phyloP scores from a whole-genome alignment of 2,329 filamentous ascomycete genomes.

The Elsinoe australis region DNA sequence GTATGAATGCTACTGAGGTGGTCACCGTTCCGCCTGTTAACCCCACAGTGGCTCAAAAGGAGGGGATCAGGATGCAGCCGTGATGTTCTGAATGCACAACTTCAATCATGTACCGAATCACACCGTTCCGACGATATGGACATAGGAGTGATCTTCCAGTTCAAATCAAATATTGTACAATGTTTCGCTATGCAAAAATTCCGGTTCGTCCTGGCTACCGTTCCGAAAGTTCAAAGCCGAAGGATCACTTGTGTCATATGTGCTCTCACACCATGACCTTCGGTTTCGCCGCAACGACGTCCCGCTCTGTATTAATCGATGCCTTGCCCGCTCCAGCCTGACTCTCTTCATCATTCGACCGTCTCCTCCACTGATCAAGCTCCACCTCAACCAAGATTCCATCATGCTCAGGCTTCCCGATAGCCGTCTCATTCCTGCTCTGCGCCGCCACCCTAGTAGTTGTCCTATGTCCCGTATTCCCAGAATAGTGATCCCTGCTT shows the following conservation, averaged over 20 bases:
- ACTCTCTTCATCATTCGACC: background rate
- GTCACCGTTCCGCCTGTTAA: conserved; percentile 4
- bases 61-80: conserved; percentile 9
- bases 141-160: no score
- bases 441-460: background rate
- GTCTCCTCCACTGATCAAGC: background rate
- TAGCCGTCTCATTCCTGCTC: background rate
- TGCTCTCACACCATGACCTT: background rate
- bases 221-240: no score
- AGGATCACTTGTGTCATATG: no score
- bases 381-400: conserved; percentile 5
- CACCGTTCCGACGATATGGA: no score
- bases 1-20: conserved; percentile 6
- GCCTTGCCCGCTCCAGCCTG: background rate
- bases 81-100: no score
- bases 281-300: background rate
- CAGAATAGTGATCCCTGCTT: background rate
- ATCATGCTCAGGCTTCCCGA: background rate
- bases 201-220: no score
- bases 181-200: no score
- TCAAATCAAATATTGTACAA: no score
- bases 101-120: no score
- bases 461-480: background rate
- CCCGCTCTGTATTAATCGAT: background rate
- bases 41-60: background rate